Evolutionary conservation across 2,329 filamentous ascomycete species (phyloP).

Genomic region (Falciphora oryzae): DNA sequence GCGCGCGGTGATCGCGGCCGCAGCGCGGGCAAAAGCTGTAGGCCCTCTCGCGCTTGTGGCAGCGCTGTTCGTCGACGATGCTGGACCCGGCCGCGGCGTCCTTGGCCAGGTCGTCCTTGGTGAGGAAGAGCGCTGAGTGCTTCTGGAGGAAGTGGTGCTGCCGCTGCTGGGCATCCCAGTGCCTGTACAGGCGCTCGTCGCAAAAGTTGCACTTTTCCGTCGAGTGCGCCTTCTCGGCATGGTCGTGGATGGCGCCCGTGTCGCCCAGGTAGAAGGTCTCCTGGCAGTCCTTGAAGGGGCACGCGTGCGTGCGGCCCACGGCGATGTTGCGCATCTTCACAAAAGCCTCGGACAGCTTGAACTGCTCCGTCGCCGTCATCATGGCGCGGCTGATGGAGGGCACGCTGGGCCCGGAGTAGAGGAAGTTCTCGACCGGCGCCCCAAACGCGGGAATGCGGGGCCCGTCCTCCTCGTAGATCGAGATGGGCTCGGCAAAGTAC

Average conservation of each 20-base stretch:
- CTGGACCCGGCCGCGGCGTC: not conserved
- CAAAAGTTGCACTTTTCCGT: conserved; percentile 10
- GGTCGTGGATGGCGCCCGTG: not conserved
- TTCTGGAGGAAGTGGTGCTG: conserved; percentile 3
- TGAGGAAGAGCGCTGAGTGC: not conserved
- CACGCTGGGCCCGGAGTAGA: not conserved
- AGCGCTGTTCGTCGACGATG: not conserved
- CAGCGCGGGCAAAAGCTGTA: conserved; percentile 17
- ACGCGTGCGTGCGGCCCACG: conserved; percentile 6
- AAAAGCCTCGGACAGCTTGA: not conserved
- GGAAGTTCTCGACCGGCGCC: conserved; percentile 2
- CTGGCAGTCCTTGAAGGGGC: conserved; percentile 2
- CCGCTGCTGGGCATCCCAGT: conserved; percentile 7
- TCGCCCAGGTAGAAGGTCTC: conserved; percentile 5
- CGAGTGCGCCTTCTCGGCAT: not conserved
- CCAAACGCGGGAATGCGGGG: conserved; percentile 2
- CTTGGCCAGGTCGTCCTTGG: not conserved
- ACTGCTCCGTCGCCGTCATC: conserved; percentile 9
- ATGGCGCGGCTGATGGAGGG: conserved; percentile 7
- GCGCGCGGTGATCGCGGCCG: conserved; percentile 13
- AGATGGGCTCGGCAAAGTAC: not conserved
- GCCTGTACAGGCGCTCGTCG: conserved; percentile 9
- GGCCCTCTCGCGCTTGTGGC: conserved; percentile 11
- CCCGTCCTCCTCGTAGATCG: conserved; percentile 2
- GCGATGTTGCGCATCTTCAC: conserved; percentile 1